Evolutionary conservation across 805 yeast species (phyloP).

Genomic region (Jamesozyma jinghongensis): DNA sequence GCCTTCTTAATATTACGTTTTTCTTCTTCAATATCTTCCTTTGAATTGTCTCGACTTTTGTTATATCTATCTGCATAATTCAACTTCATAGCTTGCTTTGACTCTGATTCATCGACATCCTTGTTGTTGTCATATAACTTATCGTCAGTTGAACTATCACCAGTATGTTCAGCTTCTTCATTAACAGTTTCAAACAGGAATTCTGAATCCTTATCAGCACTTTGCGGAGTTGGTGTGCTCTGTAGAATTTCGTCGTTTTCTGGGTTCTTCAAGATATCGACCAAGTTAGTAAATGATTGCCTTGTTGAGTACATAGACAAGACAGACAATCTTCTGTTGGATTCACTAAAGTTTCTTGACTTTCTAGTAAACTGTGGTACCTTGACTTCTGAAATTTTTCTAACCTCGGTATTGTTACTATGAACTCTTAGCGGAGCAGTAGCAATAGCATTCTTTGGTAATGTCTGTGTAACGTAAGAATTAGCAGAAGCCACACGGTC

Average conservation of each 20-base stretch:
- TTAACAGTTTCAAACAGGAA: conserved; percentile 22
- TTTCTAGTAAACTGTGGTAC: conserved; percentile 66
- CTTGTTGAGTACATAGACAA: conserved; percentile 62
- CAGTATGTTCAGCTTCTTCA: conserved; percentile 14
- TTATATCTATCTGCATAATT: conserved; percentile 35
- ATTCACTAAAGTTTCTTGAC: conserved; percentile 51
- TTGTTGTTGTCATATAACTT: conserved; percentile 11
- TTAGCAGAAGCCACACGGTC: conserved; percentile 1
- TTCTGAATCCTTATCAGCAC: conserved; percentile 19
- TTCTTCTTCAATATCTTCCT: conserved; percentile 4
- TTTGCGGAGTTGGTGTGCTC: conserved; percentile 12
- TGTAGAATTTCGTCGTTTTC: conserved; percentile 9
- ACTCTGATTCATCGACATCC: neutral
- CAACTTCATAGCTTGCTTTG: conserved; percentile 24
- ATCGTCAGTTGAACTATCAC: conserved; percentile 17
- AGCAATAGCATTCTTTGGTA: conserved; percentile 25
- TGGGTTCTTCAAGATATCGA: conserved; percentile 32
- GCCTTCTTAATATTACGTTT: neutral
- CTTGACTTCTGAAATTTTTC: conserved; percentile 50
- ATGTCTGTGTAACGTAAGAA: conserved; percentile 7
- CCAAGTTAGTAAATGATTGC: conserved; percentile 53
- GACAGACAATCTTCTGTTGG: conserved; percentile 63
- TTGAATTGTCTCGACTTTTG: neutral
- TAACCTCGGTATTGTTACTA: conserved; percentile 31
- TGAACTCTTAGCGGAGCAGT: conserved; percentile 15